Percentiles rank a stretch among this genome's conserved stretches.
phyloP scores from a whole-genome alignment of 106 monocot genomes.

The Vanilla planifolia region DNA sequence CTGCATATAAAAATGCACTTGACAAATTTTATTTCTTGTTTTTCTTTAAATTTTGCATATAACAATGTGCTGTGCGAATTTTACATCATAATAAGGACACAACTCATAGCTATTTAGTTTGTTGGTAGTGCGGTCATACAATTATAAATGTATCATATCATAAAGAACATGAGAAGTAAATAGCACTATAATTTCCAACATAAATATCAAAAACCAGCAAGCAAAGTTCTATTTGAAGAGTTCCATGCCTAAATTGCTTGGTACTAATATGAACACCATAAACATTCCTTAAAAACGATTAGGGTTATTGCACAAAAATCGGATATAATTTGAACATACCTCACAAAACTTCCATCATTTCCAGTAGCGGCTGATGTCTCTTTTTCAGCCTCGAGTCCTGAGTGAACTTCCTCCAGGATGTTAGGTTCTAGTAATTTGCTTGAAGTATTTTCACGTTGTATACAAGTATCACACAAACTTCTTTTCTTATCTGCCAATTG shows the following conservation, averaged over 20 bases:
- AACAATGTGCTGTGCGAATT: too few species aligned
- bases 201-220: background rate
- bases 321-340: background rate
- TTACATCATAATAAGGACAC: too few species aligned
- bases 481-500: background rate
- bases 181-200: background rate
- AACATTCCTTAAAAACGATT: background rate
- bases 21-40: too few species aligned
- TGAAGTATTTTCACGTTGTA: background rate
- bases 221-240: background rate
- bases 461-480: background rate
- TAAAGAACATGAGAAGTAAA: background rate
- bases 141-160: background rate
- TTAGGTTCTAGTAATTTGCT: constrained; percentile 1
- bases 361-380: background rate
- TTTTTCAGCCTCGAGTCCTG: background rate
- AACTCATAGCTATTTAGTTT: too few species aligned
- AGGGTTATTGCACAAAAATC: background rate
- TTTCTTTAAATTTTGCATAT: too few species aligned
- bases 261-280: background rate
- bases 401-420: constrained; percentile 1
- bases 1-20: too few species aligned
- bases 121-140: too few species aligned
- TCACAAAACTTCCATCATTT: background rate
- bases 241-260: too few species aligned